Evolutionary conservation across 768 basidiomycete species (phyloP), one percentile per base, ranked within the genome.

Genomic region (Macrolepiota dolichaula): DNA sequence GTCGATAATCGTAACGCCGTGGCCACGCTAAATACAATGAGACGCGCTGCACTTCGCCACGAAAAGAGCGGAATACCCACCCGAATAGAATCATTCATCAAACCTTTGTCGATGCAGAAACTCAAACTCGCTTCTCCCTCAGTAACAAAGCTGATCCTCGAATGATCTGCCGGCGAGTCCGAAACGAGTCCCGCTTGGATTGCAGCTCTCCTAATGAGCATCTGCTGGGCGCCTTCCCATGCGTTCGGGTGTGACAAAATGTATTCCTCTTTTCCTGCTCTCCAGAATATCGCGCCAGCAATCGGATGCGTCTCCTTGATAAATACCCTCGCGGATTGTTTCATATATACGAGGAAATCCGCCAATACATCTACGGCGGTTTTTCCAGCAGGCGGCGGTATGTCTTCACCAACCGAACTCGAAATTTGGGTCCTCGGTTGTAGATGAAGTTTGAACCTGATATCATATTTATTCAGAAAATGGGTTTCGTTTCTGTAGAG

Each of bases 71-170:
- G 17, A 15, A 22, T 2, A 29, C 38, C 22, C 46, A 63, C 64
- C 59, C 54, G 50, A 49, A 66, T 55, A 4, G 50, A 52, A 5
- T 63, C 65, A 36, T 53, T 36, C 25, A 54, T 50, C 44, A 66
- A 35, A 7, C 65, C 65, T 37, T 42, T 66, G 15, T 62, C 32
- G 29, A 66, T 17, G 44, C 82, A 84, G 65, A 74, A 84, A 60
- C 84, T 79, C 22, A 84, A 65, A 66, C 80, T 81, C 0, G 84
- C 84, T 63, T 85, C 84, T 0, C 82, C 84, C 63, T 85, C 81
- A 0, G 82, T 84, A 24, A 85, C 73, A 49, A 85, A 77, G 12
- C 76, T 76, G 4, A 84, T 66, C 0, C 78, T 75, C n/a, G 73
- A 76, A 0, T 72, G 76, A 4, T 71, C 73, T 2, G 68, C 61